Conservation (phyloP, 2,329 filamentous ascomycete species). For the Aureobasidium melanogenum region DNA sequence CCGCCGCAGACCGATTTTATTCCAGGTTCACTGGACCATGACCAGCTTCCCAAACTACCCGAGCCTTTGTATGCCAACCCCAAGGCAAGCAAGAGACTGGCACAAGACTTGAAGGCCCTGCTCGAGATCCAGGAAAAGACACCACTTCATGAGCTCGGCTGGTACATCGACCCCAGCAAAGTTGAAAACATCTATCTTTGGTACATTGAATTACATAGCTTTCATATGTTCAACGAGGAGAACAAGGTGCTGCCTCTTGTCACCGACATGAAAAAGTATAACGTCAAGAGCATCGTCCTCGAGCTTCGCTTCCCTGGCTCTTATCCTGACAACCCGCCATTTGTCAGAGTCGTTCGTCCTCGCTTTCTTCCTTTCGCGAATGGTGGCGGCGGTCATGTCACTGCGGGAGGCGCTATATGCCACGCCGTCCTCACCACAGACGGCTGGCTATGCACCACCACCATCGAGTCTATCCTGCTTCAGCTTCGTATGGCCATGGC, state of each 20-base stretch:
- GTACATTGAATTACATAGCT: conserved; percentile 84
- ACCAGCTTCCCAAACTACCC: conserved; percentile 54
- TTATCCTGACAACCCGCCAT: conserved; percentile 72
- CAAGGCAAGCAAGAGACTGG: conserved; percentile 52
- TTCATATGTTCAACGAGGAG: conserved; percentile 34
- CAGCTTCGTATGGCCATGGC: conserved; percentile 72
- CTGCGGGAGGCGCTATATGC: conserved; percentile 70
- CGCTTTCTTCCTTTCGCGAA: conserved; percentile 62
- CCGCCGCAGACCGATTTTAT: conserved; percentile 48
- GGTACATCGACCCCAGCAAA: conserved; percentile 64
- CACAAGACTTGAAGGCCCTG: conserved; percentile 55
- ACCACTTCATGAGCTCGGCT: conserved; percentile 61
- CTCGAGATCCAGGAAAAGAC: conserved; percentile 54
- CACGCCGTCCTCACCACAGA: not conserved
- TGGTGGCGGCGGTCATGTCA: conserved; percentile 82
- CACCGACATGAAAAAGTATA: conserved; percentile 58
- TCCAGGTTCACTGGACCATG: conserved; percentile 56
- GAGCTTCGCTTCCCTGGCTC: conserved; percentile 72
- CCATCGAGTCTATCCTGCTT: conserved; percentile 70
- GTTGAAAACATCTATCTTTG: conserved; percentile 77
- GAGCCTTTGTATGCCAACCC: conserved; percentile 57
- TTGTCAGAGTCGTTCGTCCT: conserved; percentile 71
- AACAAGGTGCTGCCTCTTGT: conserved; percentile 53
- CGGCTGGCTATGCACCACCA: conserved; percentile 67
- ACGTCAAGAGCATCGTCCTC: conserved; percentile 60